Evolutionary conservation across 768 basidiomycete species (phyloP), one percentile per base, ranked within the genome.

Genomic region (Macrolepiota albuminosa): DNA sequence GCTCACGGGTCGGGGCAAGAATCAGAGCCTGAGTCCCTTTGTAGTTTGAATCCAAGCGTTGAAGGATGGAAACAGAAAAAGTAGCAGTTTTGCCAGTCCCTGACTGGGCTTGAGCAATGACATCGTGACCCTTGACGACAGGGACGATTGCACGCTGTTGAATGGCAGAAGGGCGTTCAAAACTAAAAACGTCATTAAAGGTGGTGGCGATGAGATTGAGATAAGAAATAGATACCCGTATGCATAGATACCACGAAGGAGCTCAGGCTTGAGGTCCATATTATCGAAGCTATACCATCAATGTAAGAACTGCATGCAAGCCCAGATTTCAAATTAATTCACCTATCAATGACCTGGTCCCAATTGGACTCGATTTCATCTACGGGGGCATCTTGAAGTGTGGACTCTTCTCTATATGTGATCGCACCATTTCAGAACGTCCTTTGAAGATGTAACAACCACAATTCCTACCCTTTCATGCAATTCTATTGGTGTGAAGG

Each of bases 61-160:
- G 94, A 65, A 99, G 88, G 72, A 98, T 96, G 59, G 95, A 96
- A 71, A 99, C 89, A 72, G 93, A 94, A 81, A 98, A 98, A n/a
- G 97, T 98, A 60, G 96, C 97, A 59, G 97, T 98, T 81, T 98
- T 99, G 73, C 97, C 97, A 63, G 97, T 98, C 67, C 97, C 97
- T 36, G 96, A 98, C 81, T 98, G 97, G 67, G 97, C 97, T 74
- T 95, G 95, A 58, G 95, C 96, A 68, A 98, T 98, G 69, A 97
- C 95, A 82, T 98, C 96, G 82, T 96, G 93, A 42, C 94, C 95
- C 75, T 95, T 95, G 68, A 95, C 87, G 72, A 99, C 95, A 67
- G 97, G 96, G 65, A 97, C 89, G 75, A 99, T 99, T 63, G 97
- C 97, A 68, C 97, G 91, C 79, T 98, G 95, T 78, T 99, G 97